Evolutionary conservation across 1,139 yeast species (phyloP), one percentile per base, ranked within the genome.

Genomic region (Taphrina communis): DNA sequence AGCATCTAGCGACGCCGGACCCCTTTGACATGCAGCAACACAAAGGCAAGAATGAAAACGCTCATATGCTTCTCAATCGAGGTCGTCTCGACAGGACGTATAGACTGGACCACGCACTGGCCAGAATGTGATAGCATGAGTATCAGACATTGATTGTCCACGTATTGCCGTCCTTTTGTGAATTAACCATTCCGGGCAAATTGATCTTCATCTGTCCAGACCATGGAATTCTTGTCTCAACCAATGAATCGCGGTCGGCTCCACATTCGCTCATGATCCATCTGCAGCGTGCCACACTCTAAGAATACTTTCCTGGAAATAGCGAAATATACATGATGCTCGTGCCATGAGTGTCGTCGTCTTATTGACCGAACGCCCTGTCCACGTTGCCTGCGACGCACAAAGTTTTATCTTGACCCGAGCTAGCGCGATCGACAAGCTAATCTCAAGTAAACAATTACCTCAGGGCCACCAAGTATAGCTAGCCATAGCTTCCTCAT

Each of bases 231-330:
- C 31, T 44, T 12, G 19, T 12, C 8, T 2, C n/a, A 17, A n/a
- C 48, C 48, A 44, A 44, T 44, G 48, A 17, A 14, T 2, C 17
- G n/a, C 48, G n/a, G 8, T 1, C 48, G 48, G 48, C 48, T 44
- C 48, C 48, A 44, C 19, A 39, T 9, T 9, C 7, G 14, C 11
- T 25, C 42, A 39, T 39, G 42, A 39, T 25, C 42, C 42, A 39
- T 39, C 42, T 39, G 42, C 11, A 39, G 42, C 11, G 42, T 39
- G 48, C 48, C 48, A 44, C 48, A 44, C 48, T 44, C 48, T 12
- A 44, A 44, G 31, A 25, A 25, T 25, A 25, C 31, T 25, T 25
- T 25, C 31, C 31, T 25, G 31, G 31, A 25, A 25, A 4, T 4
- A 25, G 31, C 31, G 31, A 25, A 25, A 25, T 25, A 25, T 25